Conservation (phyloP, 164 flowering plant species). For the Pachysandra terminalis region DNA sequence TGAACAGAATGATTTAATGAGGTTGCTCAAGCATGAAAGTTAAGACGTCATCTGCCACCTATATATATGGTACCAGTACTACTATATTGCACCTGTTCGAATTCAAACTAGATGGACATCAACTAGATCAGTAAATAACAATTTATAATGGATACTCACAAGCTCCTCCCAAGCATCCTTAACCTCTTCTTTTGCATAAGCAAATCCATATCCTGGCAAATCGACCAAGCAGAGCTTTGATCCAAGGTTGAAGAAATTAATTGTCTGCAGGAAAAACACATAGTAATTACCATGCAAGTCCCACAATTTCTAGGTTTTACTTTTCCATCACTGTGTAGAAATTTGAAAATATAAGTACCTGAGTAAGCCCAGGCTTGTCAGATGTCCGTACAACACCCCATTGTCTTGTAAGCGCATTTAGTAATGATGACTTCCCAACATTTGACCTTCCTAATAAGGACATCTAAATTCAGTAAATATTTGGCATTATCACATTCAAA, state of each 20-base stretch:
- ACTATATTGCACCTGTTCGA: background rate
- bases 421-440: conserved; percentile 95
- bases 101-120: background rate
- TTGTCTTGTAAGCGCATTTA: conserved; percentile 93
- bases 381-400: conserved; percentile 99
- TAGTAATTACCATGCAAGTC: conserved; percentile 8
- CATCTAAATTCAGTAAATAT: conserved; percentile 8
- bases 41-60: background rate
- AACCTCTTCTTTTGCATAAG: conserved; percentile 97
- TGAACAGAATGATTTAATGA: background rate
- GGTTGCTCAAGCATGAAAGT: background rate
- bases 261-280: conserved; percentile 57
- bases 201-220: conserved; percentile 99
- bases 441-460: conserved; percentile 78
- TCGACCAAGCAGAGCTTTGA: conserved; percentile 81
- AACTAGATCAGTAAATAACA: conserved; percentile 2
- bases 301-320: background rate
- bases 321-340: background rate
- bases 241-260: conserved; percentile 89
- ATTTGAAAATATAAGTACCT: conserved; percentile 41
- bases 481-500: background rate
- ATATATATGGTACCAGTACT: too few relatives aligned
- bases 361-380: conserved; percentile 98
- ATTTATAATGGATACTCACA: conserved; percentile 49
- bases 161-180: conserved; percentile 99